Percentiles rank a stretch among this genome's conserved stretches.
phyloP scores from a whole-genome alignment of 108 stramenopile species.

The Nitzschia sp. region DNA sequence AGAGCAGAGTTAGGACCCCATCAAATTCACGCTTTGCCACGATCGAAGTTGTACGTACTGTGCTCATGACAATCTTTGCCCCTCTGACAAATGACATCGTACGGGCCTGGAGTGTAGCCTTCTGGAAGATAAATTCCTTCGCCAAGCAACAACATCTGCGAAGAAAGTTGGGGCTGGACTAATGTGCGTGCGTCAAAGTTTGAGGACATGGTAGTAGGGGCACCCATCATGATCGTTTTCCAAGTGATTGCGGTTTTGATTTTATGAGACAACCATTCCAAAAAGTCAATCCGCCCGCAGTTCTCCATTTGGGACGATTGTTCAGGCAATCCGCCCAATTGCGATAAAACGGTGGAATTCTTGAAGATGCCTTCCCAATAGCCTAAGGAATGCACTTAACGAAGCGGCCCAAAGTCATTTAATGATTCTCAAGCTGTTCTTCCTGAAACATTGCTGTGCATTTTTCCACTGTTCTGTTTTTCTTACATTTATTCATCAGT shows the following conservation, averaged over 20 bases:
- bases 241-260: background rate
- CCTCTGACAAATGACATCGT: conserved; percentile 27
- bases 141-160: background rate
- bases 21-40: too few relatives aligned
- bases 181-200: background rate
- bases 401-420: too few relatives aligned
- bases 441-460: too few relatives aligned
- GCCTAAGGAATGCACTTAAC: too few relatives aligned
- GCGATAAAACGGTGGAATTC: too few relatives aligned
- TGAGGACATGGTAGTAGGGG: background rate
- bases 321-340: background rate
- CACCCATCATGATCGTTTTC: conserved; percentile 10
- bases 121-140: conserved; percentile 1
- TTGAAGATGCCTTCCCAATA: too few relatives aligned
- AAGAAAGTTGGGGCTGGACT: background rate
- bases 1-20: too few relatives aligned
- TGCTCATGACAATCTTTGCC: conserved; percentile 25
- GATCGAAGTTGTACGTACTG: conserved; percentile 9
- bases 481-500: too few relatives aligned
- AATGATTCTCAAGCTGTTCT: too few relatives aligned
- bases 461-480: too few relatives aligned
- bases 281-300: too few relatives aligned
- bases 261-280: background rate
- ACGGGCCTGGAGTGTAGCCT: conserved; percentile 15
- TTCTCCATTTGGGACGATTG: too few relatives aligned